These are phyloP conservation scores for Coniochaeta ligniaria DNA, from an alignment of 2,329 filamentous ascomycete species.

Conservation along the genomic window DNA sequence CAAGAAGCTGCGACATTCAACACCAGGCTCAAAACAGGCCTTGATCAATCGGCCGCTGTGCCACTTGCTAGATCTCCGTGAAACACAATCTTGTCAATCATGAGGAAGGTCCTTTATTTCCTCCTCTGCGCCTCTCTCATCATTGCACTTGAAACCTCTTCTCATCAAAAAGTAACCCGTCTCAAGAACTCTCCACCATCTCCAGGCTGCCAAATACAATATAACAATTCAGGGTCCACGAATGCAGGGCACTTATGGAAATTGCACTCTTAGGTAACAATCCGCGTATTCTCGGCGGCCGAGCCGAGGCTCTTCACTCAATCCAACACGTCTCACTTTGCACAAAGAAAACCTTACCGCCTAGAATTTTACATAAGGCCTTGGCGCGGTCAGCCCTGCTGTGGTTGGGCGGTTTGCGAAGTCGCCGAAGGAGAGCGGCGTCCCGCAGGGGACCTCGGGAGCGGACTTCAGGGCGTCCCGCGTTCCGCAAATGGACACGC, in stretches of 20 bases:
- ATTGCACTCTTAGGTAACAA: neutral
- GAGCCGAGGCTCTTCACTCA: neutral
- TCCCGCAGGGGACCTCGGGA: neutral
- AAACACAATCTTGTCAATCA: neutral
- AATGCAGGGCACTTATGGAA: neutral
- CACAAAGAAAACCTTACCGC: neutral
- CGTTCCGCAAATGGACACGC: no score
- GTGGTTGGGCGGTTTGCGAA: neutral
- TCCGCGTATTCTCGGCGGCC: no score
- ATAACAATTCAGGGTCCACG: neutral
- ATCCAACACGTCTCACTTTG: neutral
- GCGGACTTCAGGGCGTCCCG: neutral
- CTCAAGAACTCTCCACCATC: neutral
- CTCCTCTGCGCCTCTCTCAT: neutral
- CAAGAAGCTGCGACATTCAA: no score
- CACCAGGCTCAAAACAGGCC: neutral
- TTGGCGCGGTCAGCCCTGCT: neutral
- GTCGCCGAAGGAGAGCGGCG: no score
- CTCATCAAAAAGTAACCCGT: neutral
- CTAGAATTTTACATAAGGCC: neutral
- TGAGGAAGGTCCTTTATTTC: neutral
- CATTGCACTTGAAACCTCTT: neutral
- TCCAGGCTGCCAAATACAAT: neutral
- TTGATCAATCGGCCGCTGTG: neutral
- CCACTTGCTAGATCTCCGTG: neutral